Conservation (phyloP, 1,284 basidiomycete genomes). For the Coniophora puteana region DNA sequence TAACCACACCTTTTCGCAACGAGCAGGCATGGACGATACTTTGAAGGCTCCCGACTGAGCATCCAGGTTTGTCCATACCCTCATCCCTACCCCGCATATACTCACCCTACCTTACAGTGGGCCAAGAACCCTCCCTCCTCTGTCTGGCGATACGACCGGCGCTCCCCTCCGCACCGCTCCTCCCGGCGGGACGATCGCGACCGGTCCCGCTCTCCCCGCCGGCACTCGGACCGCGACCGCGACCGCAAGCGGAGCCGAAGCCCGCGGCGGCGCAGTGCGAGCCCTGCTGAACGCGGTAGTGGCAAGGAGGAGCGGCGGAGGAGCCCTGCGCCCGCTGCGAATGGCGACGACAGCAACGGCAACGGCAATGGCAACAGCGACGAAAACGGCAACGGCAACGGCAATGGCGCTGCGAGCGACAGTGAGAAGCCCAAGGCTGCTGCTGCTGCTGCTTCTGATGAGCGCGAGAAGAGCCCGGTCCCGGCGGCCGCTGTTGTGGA, state of each 20-base stretch:
- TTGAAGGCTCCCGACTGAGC: conserved; percentile 80
- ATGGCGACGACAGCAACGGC: conserved; percentile 26
- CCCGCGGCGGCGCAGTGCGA: conserved; percentile 25
- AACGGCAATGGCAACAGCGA: conserved; percentile 39
- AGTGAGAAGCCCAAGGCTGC: conserved; percentile 10
- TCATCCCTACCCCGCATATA: conserved; percentile 1
- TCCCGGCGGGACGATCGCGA: conserved; percentile 34
- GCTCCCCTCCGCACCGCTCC: conserved; percentile 50
- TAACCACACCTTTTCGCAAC: conserved; percentile 8
- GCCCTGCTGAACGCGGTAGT: conserved; percentile 20
- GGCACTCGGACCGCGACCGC: conserved; percentile 34
- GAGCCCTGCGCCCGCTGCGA: too few species aligned
- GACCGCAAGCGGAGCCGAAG: conserved; percentile 40
- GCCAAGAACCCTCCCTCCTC: conserved; percentile 87
- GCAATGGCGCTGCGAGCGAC: conserved; percentile 21
- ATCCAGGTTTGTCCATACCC: conserved; percentile 56
- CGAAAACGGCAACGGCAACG: conserved; percentile 24
- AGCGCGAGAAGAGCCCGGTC: too few species aligned
- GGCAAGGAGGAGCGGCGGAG: too few species aligned
- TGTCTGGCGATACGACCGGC: conserved; percentile 79
- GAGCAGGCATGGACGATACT: conserved; percentile 76
- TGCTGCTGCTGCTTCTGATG: too few species aligned
- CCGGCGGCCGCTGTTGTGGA: too few species aligned
- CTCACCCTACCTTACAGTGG: conserved; percentile 53
- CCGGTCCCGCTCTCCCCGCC: conserved; percentile 41